Conservation (phyloP, 176 grass and related monocot genomes). For the Cocos nucifera region DNA sequence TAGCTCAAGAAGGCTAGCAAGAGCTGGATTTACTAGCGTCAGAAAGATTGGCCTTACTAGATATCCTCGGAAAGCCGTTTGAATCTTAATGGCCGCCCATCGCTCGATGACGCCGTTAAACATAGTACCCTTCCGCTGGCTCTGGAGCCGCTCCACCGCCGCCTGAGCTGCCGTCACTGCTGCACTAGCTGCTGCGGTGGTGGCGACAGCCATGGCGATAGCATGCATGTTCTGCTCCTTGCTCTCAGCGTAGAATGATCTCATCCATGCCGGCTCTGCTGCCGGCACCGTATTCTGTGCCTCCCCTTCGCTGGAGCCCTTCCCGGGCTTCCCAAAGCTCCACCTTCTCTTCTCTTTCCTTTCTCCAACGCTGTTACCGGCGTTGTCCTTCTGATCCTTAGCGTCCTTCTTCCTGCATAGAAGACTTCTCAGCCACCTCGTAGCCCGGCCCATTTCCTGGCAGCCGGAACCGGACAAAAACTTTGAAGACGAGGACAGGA, state of each 20-base stretch:
- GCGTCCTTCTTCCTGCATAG: neutral
- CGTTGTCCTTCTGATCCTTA: neutral
- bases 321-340: conserved; percentile 5
- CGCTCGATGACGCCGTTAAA: conserved; percentile 8
- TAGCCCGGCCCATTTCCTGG: neutral
- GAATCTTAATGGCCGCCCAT: conserved; percentile 51
- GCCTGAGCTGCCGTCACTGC: conserved; percentile 13
- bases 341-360: conserved; percentile 1
- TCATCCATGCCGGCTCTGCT: neutral
- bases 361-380: neutral
- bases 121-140: conserved; percentile 2
- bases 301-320: neutral
- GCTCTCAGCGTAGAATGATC: neutral
- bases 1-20: too few relatives aligned
- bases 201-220: conserved; percentile 10
- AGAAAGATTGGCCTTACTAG: conserved; percentile 37
- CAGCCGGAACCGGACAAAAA: neutral
- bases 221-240: conserved; percentile 6
- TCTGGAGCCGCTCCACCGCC: conserved; percentile 11
- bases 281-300: neutral
- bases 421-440: neutral
- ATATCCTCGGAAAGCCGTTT: conserved; percentile 76
- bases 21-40: too few relatives aligned
- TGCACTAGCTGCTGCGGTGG: neutral
- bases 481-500: too few relatives aligned